Evolutionary conservation across 306 rosid genomes (phyloP).

Genomic region (Cicer chorassanicum): DNA sequence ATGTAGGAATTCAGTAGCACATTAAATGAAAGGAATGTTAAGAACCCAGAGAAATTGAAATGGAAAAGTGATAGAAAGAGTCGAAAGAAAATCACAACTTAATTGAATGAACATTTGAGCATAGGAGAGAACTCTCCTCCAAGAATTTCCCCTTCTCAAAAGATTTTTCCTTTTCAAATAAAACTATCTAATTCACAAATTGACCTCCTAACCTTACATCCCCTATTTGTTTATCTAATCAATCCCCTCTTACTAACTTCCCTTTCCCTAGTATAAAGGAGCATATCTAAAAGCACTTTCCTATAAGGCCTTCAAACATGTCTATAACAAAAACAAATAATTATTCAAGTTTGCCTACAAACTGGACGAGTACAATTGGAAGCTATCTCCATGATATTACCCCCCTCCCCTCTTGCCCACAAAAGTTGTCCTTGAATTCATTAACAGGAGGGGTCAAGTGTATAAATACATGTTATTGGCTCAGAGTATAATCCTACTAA

Average conservation of each 20-base stretch:
- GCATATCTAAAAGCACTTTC: neutral
- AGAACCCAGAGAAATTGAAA: neutral
- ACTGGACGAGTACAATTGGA: neutral
- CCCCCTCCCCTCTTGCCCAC: neutral
- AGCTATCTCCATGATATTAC: neutral
- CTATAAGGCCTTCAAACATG: conserved; percentile 3
- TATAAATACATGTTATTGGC: neutral
- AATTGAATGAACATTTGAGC: neutral
- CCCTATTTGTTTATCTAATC: neutral
- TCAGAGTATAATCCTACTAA: neutral
- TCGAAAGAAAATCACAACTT: conserved; percentile 2
- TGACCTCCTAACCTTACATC: neutral
- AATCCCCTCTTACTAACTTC: conserved; percentile 11
- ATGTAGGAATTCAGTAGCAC: conserved; percentile 12
- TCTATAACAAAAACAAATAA: neutral
- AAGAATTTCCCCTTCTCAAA: conserved; percentile 9
- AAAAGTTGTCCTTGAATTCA: neutral
- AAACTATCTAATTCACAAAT: neutral
- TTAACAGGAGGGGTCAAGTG: neutral
- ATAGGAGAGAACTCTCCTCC: neutral
- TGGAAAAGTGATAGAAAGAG: neutral
- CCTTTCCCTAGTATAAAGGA: neutral
- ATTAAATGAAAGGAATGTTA: neutral
- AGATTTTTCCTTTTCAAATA: neutral
- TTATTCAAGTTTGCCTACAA: neutral